These are phyloP conservation scores for Globisporangium viniferum DNA, from an alignment of 352 stramenopile species.

Conservation along the genomic window DNA sequence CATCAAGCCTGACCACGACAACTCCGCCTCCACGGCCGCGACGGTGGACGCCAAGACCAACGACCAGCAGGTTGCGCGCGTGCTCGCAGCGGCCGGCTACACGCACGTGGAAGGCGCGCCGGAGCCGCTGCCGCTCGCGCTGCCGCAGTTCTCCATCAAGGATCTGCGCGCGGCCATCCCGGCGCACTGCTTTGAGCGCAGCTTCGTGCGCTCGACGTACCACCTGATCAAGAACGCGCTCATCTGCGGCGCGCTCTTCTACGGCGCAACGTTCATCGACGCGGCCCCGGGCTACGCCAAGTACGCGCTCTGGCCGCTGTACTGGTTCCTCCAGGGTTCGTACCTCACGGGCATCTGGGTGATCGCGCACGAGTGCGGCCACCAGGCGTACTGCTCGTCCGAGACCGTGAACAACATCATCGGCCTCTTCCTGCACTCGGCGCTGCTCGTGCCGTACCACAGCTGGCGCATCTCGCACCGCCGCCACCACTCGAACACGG, in stretches of 20 bases:
- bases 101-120: conserved; percentile 70
- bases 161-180: conserved; percentile 91
- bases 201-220: conserved; percentile 87
- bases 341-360: conserved; percentile 98
- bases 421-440: conserved; percentile 95
- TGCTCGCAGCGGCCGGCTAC: conserved; percentile 63
- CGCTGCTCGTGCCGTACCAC: conserved; percentile 98
- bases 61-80: conserved; percentile 24
- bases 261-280: conserved; percentile 77
- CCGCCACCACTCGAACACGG: conserved; percentile 96
- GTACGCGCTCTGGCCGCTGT: conserved; percentile 89
- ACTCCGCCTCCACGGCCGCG: conserved; percentile 20
- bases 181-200: conserved; percentile 96
- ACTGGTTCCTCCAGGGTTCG: conserved; percentile 97
- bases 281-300: conserved; percentile 13
- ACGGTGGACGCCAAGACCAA: conserved; percentile 26
- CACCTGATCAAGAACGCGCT: conserved; percentile 91
- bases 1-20: conserved; percentile 55
- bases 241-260: conserved; percentile 89
- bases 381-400: conserved; percentile 94
- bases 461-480: conserved; percentile 96
- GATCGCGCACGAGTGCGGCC: conserved; percentile 96
- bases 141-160: conserved; percentile 86
- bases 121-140: conserved; percentile 72
- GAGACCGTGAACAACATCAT: conserved; percentile 96